Conservation (phyloP, 1,284 basidiomycete species). For the Schizophyllum amplum region DNA sequence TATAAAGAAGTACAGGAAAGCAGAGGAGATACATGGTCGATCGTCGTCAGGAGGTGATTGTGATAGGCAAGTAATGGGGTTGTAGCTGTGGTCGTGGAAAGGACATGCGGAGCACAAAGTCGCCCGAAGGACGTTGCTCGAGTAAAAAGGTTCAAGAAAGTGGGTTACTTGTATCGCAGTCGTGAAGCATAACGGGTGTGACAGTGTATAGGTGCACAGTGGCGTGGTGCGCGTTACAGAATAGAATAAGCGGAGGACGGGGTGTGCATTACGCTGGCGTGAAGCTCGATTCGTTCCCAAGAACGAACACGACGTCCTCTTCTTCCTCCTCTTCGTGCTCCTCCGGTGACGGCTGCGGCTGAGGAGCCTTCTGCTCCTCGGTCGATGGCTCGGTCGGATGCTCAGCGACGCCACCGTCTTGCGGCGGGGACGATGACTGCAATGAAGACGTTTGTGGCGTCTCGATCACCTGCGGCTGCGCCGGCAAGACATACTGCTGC, state of each 20-base stretch:
- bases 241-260: neutral
- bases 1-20: too few relatives aligned
- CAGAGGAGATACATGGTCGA: too few relatives aligned
- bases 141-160: too few relatives aligned
- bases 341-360: conserved; percentile 1
- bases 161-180: too few relatives aligned
- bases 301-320: neutral
- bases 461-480: conserved; percentile 11
- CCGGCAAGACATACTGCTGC: conserved; percentile 67
- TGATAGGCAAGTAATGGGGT: too few relatives aligned
- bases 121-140: too few relatives aligned
- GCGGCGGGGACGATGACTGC: too few relatives aligned
- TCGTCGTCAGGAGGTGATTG: too few relatives aligned
- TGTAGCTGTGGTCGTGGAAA: too few relatives aligned
- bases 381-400: neutral
- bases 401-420: neutral
- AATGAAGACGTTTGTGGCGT: neutral
- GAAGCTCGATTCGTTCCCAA: neutral
- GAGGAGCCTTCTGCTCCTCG: neutral
- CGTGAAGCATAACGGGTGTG: too few relatives aligned
- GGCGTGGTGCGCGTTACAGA: neutral
- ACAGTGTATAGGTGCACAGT: neutral
- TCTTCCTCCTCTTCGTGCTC: neutral
- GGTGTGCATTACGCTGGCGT: neutral
- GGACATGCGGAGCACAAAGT: too few relatives aligned